phyloP scores from a whole-genome alignment of 176 grass and related monocot species.

The Oropetium thomaeum region DNA sequence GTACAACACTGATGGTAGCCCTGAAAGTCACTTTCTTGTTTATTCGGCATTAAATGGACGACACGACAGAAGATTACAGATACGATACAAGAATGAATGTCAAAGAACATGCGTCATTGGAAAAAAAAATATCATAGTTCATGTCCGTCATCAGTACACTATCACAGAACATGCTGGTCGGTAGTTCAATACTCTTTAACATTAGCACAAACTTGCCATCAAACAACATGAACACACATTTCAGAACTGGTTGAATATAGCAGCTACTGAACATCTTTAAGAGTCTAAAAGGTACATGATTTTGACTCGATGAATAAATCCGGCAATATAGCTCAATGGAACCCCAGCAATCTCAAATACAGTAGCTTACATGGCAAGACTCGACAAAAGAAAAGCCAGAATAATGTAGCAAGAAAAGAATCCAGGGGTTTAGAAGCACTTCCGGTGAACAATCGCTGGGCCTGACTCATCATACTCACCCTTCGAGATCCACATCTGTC shows the following conservation, averaged over 20 bases:
- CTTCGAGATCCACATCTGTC: conserved; percentile 59
- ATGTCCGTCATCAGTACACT: not conserved
- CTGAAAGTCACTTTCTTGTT: no score
- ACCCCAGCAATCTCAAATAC: conserved; percentile 41
- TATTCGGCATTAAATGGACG: no score
- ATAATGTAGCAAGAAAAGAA: conserved; percentile 31
- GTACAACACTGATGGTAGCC: no score
- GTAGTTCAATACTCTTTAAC: conserved; percentile 9
- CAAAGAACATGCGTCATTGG: conserved; percentile 14
- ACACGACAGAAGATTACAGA: no score
- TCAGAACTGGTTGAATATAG: conserved; percentile 37
- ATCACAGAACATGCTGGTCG: conserved; percentile 2
- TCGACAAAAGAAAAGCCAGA: conserved; percentile 32
- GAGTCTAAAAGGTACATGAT: conserved; percentile 33
- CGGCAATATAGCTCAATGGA: conserved; percentile 25
- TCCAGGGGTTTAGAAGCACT: conserved; percentile 43
- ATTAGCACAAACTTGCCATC: conserved; percentile 30
- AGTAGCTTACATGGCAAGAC: conserved; percentile 34
- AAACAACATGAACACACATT: not conserved
- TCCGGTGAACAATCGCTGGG: conserved; percentile 48
- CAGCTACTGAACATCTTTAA: conserved; percentile 28
- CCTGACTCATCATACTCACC: conserved; percentile 52
- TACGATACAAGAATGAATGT: conserved; percentile 17
- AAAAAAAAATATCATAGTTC: not conserved
- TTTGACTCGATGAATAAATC: conserved; percentile 30